Evolutionary conservation across 257 asterid genomes (phyloP).

Genomic region (Mitragyna speciosa): DNA sequence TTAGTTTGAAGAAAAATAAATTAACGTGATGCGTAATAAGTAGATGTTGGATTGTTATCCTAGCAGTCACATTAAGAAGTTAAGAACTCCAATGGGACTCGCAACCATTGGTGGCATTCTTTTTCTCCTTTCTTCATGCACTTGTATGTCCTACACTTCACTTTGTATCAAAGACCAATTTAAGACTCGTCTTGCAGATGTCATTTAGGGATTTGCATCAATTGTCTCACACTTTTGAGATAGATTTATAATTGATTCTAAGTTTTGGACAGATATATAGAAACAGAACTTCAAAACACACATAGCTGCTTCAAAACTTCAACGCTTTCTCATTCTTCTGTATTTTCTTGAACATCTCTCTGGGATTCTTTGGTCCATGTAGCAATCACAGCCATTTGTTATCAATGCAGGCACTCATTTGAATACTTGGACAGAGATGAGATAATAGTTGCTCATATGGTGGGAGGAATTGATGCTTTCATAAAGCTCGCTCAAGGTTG

Average conservation of each 20-base stretch:
- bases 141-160: not conserved
- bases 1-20: not conserved
- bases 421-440: slow-evolving; percentile 79
- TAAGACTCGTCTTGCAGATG: not conserved
- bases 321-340: not conserved
- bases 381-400: slow-evolving; percentile 7
- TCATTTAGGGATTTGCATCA: not conserved
- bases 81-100: not conserved
- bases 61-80: not conserved
- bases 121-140: not conserved
- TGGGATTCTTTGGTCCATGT: not conserved
- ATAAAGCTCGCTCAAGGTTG: slow-evolving; percentile 81
- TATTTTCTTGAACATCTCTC: not conserved
- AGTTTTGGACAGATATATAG: not conserved
- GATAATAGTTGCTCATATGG: slow-evolving; percentile 68
- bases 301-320: no score
- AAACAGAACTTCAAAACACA: not conserved
- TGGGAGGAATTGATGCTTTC: slow-evolving; percentile 80
- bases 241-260: not conserved
- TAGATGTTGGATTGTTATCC: not conserved
- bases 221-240: not conserved
- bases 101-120: not conserved
- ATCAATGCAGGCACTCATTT: slow-evolving; percentile 66
- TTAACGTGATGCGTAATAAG: not conserved
- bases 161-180: not conserved